These are phyloP conservation scores for Paraconiothyrium brasiliense DNA, from an alignment of 2,329 filamentous ascomycete genomes.

Conservation along the genomic window DNA sequence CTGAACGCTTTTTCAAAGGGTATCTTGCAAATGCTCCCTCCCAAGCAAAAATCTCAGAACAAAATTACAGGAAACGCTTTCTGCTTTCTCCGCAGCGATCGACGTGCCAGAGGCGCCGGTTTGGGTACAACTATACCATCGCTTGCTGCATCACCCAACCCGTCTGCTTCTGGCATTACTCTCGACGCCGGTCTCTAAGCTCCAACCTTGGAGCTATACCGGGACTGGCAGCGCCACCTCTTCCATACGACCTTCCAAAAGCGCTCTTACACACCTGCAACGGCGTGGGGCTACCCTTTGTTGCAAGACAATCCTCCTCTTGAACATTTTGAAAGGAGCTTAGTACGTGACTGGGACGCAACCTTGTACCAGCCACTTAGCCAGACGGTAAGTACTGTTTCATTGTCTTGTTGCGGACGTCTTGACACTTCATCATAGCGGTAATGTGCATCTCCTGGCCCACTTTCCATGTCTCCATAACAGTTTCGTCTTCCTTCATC, in stretches of 20 bases:
- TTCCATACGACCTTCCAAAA: neutral
- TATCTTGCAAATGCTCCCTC: constrained; percentile 14
- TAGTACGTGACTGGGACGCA: neutral
- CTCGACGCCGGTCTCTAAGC: constrained; percentile 8
- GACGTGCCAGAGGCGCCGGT: neutral
- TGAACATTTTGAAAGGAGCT: neutral
- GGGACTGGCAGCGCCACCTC: neutral
- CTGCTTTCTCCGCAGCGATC: neutral
- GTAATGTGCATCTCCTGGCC: constrained; percentile 69
- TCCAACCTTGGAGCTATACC: neutral
- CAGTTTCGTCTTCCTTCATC: constrained; percentile 70
- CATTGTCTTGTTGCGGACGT: constrained; percentile 41
- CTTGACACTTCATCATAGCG: constrained; percentile 56
- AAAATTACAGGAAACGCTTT: neutral
- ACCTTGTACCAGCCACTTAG: constrained; percentile 6
- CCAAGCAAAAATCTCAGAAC: constrained; percentile 8
- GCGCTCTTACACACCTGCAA: neutral
- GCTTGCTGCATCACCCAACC: neutral
- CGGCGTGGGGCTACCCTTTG: neutral
- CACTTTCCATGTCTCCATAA: constrained; percentile 68
- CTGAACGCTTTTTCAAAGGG: constrained; percentile 6
- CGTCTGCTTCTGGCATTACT: neutral
- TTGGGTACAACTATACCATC: neutral
- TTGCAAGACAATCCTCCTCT: neutral
- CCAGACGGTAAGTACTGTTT: constrained; percentile 25